phyloP scores from a whole-genome alignment of 2,329 filamentous ascomycete genomes.

The Aspergillus oerlinghausenensis region DNA sequence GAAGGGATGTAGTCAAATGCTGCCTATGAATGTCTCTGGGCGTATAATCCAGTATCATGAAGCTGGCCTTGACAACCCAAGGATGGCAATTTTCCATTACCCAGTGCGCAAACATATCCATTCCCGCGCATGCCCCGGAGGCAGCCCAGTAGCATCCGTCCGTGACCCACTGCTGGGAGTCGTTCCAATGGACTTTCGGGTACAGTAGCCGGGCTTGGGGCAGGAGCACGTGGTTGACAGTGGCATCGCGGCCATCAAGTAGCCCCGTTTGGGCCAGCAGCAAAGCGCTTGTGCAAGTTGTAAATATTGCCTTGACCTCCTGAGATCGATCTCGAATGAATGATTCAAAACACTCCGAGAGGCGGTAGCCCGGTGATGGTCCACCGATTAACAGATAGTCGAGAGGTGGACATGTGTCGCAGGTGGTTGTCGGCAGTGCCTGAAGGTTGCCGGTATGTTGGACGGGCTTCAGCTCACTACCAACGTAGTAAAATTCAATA shows the following conservation, averaged over 20 bases:
- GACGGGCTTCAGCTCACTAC: too few relatives aligned
- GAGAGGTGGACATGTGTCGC: neutral
- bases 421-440: neutral
- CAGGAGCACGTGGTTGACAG: neutral
- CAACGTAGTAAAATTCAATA: neutral
- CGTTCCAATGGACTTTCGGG: neutral
- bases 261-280: neutral
- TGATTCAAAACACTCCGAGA: too few relatives aligned
- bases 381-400: neutral
- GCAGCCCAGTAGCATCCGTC: neutral
- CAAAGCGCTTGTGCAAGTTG: neutral
- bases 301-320: neutral
- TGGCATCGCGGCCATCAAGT: neutral
- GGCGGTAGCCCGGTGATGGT: neutral
- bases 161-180: neutral
- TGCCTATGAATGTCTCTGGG: too few relatives aligned
- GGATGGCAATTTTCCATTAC: neutral
- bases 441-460: too few relatives aligned
- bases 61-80: too few relatives aligned
- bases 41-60: too few relatives aligned
- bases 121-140: neutral
- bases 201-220: neutral
- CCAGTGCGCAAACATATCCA: neutral
- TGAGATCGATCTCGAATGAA: neutral
- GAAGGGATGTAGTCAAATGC: too few relatives aligned